Evolutionary conservation across 31 red algal genomes (phyloP), one percentile per base, ranked within the genome.

Genomic region (Odonthalia washingtoniensis): DNA sequence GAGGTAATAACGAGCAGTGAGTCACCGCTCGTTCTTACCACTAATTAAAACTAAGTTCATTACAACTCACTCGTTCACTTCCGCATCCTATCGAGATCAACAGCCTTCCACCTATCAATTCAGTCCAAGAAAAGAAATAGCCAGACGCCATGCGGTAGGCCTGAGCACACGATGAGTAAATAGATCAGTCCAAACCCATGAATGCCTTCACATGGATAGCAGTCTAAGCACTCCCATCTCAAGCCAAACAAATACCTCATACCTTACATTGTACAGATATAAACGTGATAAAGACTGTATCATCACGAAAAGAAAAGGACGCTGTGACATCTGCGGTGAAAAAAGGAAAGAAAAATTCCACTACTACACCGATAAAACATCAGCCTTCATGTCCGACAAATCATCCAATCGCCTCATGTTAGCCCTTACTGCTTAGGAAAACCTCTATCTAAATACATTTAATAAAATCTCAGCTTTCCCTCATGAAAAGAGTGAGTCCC

Each of bases 331-430:
- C 2, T 3, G 78, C 14, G 64, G 77, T 0, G 77, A 90, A 41
- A 6, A 4, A 2, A 90, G 81, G 87, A 35, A 37, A 37, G 76
- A 76, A 36, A 36, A 90, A 36, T 1, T 82, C 39, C 78, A 90
- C 40, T 90, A 65, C 65, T 33, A 90, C 30, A 52, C 64, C 2
- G 5, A 82, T 5, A 27, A 74, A 31, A 75, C 36, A 24, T 12
- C 77, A 16, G 1, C 62, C 34, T 45, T 36, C 28, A 88, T 80
- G 38, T 72, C 53, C 27, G 53, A 88, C 52, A 65, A 80, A 37
- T 28, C 85, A 28, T 68, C 74, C 2, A 35, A 65, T 14, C 85
- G 85, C 1, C 3, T 88, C 1, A 43, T 88, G 41, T 40, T 88
- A 1, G 57, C 74, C 14, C 2, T 80, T 9, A 72, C 74, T 14